These are phyloP conservation scores for Lactifluus piperatus DNA, from an alignment of 768 basidiomycete genomes.

Conservation along the genomic window DNA sequence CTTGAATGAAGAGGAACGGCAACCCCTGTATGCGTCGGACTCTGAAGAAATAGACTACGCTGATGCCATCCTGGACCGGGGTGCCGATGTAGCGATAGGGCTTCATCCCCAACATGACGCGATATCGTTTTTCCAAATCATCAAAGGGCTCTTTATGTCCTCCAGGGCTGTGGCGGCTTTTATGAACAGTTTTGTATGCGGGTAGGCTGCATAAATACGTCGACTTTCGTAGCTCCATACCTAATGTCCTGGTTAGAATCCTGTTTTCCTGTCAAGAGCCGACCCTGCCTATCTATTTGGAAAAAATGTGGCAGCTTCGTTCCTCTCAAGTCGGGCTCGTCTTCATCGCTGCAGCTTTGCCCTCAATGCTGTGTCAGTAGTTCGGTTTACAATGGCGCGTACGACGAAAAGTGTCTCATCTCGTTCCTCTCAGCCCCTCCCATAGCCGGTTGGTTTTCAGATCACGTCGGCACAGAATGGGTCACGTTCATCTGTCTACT, in stretches of 20 bases:
- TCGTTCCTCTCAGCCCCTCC: slow-evolving; percentile 38
- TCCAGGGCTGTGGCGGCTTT: slow-evolving; percentile 25
- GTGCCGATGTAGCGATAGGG: not conserved
- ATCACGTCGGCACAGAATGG: slow-evolving; percentile 49
- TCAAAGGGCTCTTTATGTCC: slow-evolving; percentile 23
- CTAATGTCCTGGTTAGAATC: slow-evolving; percentile 16
- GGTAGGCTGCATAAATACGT: slow-evolving; percentile 24
- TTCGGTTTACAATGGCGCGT: not conserved
- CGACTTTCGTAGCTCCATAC: not conserved
- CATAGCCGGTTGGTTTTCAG: slow-evolving; percentile 48
- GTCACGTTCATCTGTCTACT: slow-evolving; percentile 40
- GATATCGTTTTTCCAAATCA: slow-evolving; percentile 17
- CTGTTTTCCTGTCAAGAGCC: slow-evolving; percentile 28
- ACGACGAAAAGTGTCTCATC: not conserved
- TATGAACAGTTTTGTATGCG: slow-evolving; percentile 28
- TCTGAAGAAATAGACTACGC: not conserved
- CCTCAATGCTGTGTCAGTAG: slow-evolving; percentile 55
- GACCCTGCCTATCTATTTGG: slow-evolving; percentile 30
- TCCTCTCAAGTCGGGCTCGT: slow-evolving; percentile 49
- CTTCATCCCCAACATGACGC: not conserved
- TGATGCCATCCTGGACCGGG: not conserved
- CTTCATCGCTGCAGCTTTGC: slow-evolving; percentile 55
- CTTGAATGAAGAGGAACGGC: not conserved
- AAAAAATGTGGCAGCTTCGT: slow-evolving; percentile 27
- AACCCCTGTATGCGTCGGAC: not conserved